phyloP scores from a whole-genome alignment of 495 filamentous ascomycete species.

The Penicillium longicatenatum region DNA sequence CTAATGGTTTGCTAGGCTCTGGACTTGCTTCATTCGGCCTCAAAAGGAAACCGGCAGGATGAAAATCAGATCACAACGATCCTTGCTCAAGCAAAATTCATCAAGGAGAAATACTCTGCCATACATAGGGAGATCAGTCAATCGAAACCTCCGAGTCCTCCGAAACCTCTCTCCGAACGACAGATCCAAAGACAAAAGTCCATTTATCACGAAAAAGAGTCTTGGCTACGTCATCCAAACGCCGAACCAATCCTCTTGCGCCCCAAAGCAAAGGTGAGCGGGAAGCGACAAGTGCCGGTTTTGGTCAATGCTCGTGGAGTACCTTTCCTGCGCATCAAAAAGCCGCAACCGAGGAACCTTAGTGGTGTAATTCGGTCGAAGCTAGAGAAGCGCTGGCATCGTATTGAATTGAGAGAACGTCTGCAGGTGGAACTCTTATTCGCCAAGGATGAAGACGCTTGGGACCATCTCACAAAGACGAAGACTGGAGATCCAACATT shows the following conservation, averaged over 20 bases:
- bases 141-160: slow-evolving; percentile 17
- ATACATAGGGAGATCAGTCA: slow-evolving; percentile 22
- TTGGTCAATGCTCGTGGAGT: slow-evolving; percentile 59
- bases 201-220: slow-evolving; percentile 28
- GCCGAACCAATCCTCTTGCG: slow-evolving; percentile 43
- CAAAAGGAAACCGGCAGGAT: slow-evolving; percentile 31
- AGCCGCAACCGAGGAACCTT: slow-evolving; percentile 64
- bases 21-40: slow-evolving; percentile 42
- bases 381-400: slow-evolving; percentile 42
- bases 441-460: slow-evolving; percentile 58
- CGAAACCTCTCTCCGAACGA: slow-evolving; percentile 17
- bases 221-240: slow-evolving; percentile 39
- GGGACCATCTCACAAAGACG: slow-evolving; percentile 45
- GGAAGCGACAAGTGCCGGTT: slow-evolving; percentile 59
- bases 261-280: slow-evolving; percentile 48
- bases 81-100: slow-evolving; percentile 21
- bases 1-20: slow-evolving; percentile 36
- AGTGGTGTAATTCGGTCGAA: slow-evolving; percentile 58
- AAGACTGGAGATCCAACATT: slow-evolving; percentile 15
- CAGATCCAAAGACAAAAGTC: slow-evolving; percentile 30
- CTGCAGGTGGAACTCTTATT: slow-evolving; percentile 40
- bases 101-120: slow-evolving; percentile 21
- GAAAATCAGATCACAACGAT: slow-evolving; percentile 26
- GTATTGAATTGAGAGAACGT: slow-evolving; percentile 31
- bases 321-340: slow-evolving; percentile 71